phyloP scores from a whole-genome alignment of 495 filamentous ascomycete species.

The Aspergillus wentii region DNA sequence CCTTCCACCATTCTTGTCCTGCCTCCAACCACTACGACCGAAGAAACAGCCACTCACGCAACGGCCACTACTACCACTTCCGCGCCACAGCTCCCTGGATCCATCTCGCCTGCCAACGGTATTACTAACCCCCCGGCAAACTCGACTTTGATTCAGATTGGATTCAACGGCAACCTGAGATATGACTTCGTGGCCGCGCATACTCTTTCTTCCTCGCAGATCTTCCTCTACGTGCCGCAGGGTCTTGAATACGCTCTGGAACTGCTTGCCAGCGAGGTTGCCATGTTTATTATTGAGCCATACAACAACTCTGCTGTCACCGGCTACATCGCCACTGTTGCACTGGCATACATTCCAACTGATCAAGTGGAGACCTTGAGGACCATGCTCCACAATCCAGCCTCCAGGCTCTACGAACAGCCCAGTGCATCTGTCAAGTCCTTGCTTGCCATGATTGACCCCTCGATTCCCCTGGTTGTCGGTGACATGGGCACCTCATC shows the following conservation, averaged over 20 bases:
- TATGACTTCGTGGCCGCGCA: conserved; percentile 75
- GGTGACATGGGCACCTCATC: conserved; percentile 39
- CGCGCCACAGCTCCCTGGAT: conserved; percentile 61
- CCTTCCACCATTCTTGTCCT: conserved; percentile 20
- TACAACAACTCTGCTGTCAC: conserved; percentile 64
- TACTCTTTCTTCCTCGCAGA: conserved; percentile 70
- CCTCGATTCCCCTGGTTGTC: conserved; percentile 72
- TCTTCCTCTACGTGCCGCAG: conserved; percentile 75
- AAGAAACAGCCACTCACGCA: conserved; percentile 19
- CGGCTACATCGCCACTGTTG: conserved; percentile 82
- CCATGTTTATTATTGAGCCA: conserved; percentile 70
- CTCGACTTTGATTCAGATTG: conserved; percentile 72
- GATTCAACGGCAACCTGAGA: conserved; percentile 73
- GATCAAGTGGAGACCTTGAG: conserved; percentile 57
- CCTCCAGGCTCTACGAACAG: conserved; percentile 69
- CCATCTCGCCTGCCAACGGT: conserved; percentile 64
- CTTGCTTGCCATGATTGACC: conserved; percentile 77
- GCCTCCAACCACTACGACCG: conserved; percentile 13
- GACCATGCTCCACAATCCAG: conserved; percentile 61
- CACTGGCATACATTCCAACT: conserved; percentile 66
- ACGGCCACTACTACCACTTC: conserved; percentile 33
- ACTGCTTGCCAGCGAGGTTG: conserved; percentile 44
- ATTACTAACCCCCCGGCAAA: conserved; percentile 52
- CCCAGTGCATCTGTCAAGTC: conserved; percentile 49
- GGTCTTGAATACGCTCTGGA: conserved; percentile 66